A percentile compares a stretch with the other conserved stretches of the same genome.
These are phyloP conservation scores for Chlorella sp. DNA, from an alignment of 139 green algal genomes.

Conservation along the genomic window DNA sequence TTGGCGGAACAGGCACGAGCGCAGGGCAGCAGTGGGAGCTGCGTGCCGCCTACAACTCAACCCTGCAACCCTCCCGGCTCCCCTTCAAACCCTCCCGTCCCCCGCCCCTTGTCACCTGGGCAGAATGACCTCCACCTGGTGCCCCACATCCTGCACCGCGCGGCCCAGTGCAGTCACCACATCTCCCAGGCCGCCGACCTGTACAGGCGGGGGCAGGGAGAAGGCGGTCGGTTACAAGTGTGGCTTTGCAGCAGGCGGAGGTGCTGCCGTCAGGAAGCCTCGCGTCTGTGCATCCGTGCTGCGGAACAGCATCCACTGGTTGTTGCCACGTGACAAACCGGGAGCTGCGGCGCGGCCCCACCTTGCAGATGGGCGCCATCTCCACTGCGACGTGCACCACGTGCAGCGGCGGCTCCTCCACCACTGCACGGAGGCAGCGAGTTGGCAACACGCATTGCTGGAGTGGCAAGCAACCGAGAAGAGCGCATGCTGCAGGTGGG, in stretches of 20 bases:
- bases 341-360: slow-evolving; percentile 4
- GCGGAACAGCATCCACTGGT: too few relatives aligned
- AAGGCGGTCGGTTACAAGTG: background rate
- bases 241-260: background rate
- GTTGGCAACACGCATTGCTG: background rate
- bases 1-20: background rate
- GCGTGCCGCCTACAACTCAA: background rate
- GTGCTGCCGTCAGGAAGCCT: too few relatives aligned
- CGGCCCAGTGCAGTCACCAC: slow-evolving; percentile 94
- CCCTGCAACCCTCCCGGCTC: background rate
- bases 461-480: background rate
- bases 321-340: too few relatives aligned
- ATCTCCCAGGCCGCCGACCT: slow-evolving; percentile 95
- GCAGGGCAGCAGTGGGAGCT: background rate
- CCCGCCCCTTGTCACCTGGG: slow-evolving; percentile 53
- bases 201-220: background rate
- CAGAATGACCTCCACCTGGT: slow-evolving; percentile 73
- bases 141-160: slow-evolving; percentile 89
- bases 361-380: slow-evolving; percentile 98
- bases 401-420: slow-evolving; percentile 66
- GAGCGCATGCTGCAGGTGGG: too few relatives aligned
- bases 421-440: slow-evolving; percentile 27
- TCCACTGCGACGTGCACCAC: slow-evolving; percentile 94
- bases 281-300: too few relatives aligned
- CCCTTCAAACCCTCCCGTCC: background rate